Evolutionary conservation across 306 rosid genomes (phyloP), one percentile per base, ranked within the genome.

Genomic region (Mucuna pruriens): DNA sequence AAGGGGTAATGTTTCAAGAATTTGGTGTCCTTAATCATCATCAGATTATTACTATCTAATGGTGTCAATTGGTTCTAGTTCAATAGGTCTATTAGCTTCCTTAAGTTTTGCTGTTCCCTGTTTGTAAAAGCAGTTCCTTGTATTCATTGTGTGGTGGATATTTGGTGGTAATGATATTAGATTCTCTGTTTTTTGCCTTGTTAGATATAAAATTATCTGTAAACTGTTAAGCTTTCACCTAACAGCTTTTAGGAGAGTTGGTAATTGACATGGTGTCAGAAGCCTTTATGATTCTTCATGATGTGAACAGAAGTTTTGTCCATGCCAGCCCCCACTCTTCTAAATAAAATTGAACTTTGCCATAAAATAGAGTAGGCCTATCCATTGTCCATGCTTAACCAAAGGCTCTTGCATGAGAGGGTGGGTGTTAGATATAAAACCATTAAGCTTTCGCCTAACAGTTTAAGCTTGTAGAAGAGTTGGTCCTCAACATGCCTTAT

Each of bases 61-160:
- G 74, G n/a, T 33, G 20, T 75, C 74, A 48, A 49, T 23, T 29
- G 75, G 29, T 70, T 68, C 23, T 68, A 70, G 39, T 67, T 74
- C 63, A 61, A 60, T 61, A 4, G 20, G 26, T 65, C 44, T n/a
- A n/a, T 51, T 71, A 9, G 42, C 10, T 52, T 31, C 69, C 44
- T 77, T 39, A 44, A 49, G 66, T 62, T 49, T 61, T 84, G 17
- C 38, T 45, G 39, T 22, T 52, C 7, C 17, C 19, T 20, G 45
- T 57, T 5, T 57, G 19, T 48, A 12, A 11, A 74, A 73, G 44
- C 31, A 22, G 55, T 65, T 62, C 77, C 15, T 45, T 69, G 1
- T 22, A 69, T 79, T 80, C 52, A 6, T 61, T 61, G 33, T 71
- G 33, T 60, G 54, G 23, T 68, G 44, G 46, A 46, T 33, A 46